A percentile compares a stretch with the other conserved stretches of the same genome.
Evolutionary conservation across 2,329 filamentous ascomycete genomes (phyloP).

Genomic region (Diaporthe citrichinensis): DNA sequence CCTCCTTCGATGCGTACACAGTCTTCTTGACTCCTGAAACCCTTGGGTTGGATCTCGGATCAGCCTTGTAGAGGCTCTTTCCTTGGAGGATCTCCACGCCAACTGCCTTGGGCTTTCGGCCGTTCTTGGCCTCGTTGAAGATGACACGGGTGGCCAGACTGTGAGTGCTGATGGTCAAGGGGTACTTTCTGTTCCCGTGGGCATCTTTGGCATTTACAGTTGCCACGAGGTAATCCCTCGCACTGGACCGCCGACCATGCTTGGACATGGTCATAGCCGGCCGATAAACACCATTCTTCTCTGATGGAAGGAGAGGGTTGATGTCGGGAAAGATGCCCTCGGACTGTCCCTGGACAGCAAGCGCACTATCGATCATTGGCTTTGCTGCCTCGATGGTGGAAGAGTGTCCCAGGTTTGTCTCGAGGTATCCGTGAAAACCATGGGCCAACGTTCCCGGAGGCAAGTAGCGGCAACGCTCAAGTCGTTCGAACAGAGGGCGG

Average conservation of each 20-base stretch:
- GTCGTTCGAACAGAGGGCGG: slow-evolving; percentile 61
- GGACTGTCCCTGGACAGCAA: neutral
- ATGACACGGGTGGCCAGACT: slow-evolving; percentile 52
- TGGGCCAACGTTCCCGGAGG: slow-evolving; percentile 56
- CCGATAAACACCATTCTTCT: slow-evolving; percentile 45
- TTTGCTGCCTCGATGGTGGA: slow-evolving; percentile 57
- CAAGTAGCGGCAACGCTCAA: slow-evolving; percentile 58
- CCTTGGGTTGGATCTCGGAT: slow-evolving; percentile 49
- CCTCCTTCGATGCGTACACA: slow-evolving; percentile 54
- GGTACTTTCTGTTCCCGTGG: slow-evolving; percentile 48
- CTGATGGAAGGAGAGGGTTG: slow-evolving; percentile 20
- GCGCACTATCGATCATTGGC: slow-evolving; percentile 9
- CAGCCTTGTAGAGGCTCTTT: slow-evolving; percentile 52
- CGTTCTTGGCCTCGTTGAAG: slow-evolving; percentile 48
- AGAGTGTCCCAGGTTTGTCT: slow-evolving; percentile 53
- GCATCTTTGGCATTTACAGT: slow-evolving; percentile 54
- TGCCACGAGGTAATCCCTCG: slow-evolving; percentile 51
- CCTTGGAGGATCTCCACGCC: slow-evolving; percentile 53
- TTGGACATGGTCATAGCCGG: slow-evolving; percentile 62
- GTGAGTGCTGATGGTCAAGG: slow-evolving; percentile 57
- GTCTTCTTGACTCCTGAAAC: slow-evolving; percentile 48
- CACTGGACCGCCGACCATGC: slow-evolving; percentile 55
- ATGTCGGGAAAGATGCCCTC: slow-evolving; percentile 31
- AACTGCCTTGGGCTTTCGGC: slow-evolving; percentile 47
- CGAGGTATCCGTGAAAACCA: slow-evolving; percentile 65